Evolutionary conservation across 1,139 yeast genomes (phyloP), one percentile per base, ranked within the genome.

Genomic region (Scheffersomyces quercinus): DNA sequence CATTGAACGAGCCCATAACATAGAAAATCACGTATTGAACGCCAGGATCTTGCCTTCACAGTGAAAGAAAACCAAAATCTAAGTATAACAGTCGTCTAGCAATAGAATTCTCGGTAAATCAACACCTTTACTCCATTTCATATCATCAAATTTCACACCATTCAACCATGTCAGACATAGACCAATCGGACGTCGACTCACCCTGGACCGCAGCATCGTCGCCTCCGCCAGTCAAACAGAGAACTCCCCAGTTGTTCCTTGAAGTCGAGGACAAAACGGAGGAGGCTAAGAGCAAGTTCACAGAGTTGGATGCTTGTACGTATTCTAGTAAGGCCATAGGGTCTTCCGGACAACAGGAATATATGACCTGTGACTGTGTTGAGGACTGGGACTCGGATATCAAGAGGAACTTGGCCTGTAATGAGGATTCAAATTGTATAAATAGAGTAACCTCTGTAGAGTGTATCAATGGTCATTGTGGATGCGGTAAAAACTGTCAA

Each of bases 361-460:
- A 77, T 54, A 89, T 93, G 95, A 81, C 93, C 14, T 93, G 99
- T 73, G 97, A 90, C 57, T 93, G 99, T 72, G 62, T 56, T 30
- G 83, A 79, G 50, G 62, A 71, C 3, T 70, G 77, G 73, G 75
- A 72, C 52, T 48, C 64, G 11, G 55, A 51, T 3, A 36, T 48
- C 24, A 58, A 61, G 49, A 47, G 33, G 34, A 89, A 89, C 59
- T 53, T 61, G 31, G 96, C 97, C 3, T 93, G 99, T 75, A 88
- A 83, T 28, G 89, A 86, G 35, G 87, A 85, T 50, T 83, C 91
- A 20, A 90, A 85, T 62, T 93, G 99, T 76, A 90, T 93, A 54
- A 93, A 93, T 64, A 69, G 98, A 42, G 79, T 89, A 46, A 93
- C 98, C 0, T 85, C 91, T 35, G 91, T 93, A 37, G 99, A 93